A percentile compares a stretch with the other conserved stretches of the same genome.
phyloP scores from a whole-genome alignment of 1,284 basidiomycete genomes.

The Cutaneotrichosporon cyanovorans region DNA sequence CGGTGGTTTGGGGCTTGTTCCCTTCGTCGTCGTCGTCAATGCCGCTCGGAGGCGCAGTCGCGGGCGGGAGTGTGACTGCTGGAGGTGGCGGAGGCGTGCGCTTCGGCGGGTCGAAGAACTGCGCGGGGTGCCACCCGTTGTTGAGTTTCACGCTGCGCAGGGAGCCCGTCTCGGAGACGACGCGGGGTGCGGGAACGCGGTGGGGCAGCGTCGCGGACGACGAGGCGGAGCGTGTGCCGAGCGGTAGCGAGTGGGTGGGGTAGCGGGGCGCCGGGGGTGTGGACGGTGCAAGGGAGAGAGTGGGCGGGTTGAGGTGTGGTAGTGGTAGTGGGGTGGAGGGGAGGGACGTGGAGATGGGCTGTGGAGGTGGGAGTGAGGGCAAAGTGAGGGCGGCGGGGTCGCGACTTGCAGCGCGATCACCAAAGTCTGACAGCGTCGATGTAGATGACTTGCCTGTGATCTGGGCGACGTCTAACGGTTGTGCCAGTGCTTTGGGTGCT shows the following conservation, averaged over 20 bases:
- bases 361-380: too few species aligned
- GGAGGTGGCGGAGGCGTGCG: constrained; percentile 7
- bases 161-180: constrained; percentile 6
- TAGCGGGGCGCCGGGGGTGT: background rate
- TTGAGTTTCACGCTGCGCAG: background rate
- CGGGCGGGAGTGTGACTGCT: background rate
- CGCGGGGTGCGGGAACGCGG: constrained; percentile 1
- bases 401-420: too few species aligned
- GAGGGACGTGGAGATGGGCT: too few species aligned
- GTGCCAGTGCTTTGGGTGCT: too few species aligned
- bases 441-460: too few species aligned
- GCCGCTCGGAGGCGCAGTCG: too few species aligned
- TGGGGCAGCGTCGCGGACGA: background rate
- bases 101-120: constrained; percentile 38
- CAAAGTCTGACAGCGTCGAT: too few species aligned
- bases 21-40: constrained; percentile 18
- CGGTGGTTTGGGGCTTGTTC: constrained; percentile 36
- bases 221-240: background rate
- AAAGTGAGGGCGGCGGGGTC: too few species aligned
- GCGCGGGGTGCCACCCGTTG: constrained; percentile 28
- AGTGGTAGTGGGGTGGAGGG: too few species aligned
- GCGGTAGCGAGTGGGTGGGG: background rate
- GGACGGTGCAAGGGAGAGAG: too few species aligned
- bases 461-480: too few species aligned
- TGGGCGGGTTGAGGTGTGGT: too few species aligned